Base-by-base conservation (phyloP, 129 eudicot genomes). In the Erigeron canadensis region DNA sequence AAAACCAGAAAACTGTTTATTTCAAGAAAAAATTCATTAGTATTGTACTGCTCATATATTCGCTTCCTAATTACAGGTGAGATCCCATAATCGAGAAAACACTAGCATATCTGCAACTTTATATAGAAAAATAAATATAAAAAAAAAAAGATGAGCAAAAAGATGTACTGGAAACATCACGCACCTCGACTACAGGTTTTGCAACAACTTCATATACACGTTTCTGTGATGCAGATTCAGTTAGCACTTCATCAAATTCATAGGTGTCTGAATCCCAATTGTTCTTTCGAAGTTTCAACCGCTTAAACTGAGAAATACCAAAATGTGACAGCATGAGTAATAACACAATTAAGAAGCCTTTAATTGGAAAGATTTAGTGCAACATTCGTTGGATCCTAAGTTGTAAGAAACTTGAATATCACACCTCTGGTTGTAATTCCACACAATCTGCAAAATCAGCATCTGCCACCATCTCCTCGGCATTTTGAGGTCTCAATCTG, bases 161-260 rank as follows among this genome's bases (percentile, higher is more conserved):
- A 28, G 1, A 3, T 1, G 34, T 28, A 28, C 34, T 0, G 34
- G 34, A 28, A 38, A 50, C 69, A 70, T 58, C 69, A 69, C 90
- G 40, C 41, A 95, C 99, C 99, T 95, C 99, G 72, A 95, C 99
- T 28, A 95, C 99, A 77, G 99, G 99, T 73, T 95, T 95, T 38
- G 99, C 99, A 77, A 95, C 97, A 80, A 90, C 96, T 88, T 95
- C 99, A 74, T 95, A 95, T 42, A 95, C 99, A 67, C 99, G 99
- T 83, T 95, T 95, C 60, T 95, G 99, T 41, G 99, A 95, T n/a
- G 99, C 89, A 74, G 70, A 90, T 75, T 95, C 97, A 67, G 97
- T 90, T 39, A 95, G 89, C 79, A 95, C 94, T 77, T 95, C 99
- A 81, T 95, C 99, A 63, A 95, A 95, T 72, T 95, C 99, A 63